phyloP scores from a whole-genome alignment of 1,284 basidiomycete genomes.

The Ustilago vetiveriae region DNA sequence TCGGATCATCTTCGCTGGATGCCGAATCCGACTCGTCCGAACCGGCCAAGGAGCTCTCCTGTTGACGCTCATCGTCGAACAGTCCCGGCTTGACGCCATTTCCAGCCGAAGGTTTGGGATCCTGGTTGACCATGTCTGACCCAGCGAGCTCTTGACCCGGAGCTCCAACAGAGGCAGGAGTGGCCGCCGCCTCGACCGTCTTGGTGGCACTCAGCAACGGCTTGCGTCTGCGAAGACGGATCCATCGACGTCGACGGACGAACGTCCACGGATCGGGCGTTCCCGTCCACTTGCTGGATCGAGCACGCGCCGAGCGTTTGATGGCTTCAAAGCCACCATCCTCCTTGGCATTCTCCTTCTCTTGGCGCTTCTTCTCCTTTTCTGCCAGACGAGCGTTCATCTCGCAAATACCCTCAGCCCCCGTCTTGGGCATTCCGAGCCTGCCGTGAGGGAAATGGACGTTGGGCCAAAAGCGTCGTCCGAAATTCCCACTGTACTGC shows the following conservation, averaged over 20 bases:
- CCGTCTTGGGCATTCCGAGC: constrained; percentile 44
- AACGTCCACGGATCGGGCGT: constrained; percentile 55
- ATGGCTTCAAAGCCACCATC: constrained; percentile 64
- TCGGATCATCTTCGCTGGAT: constrained; percentile 42
- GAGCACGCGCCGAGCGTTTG: constrained; percentile 53
- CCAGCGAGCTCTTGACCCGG: constrained; percentile 16
- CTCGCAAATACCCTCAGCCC: constrained; percentile 39
- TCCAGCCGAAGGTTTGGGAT: constrained; percentile 4
- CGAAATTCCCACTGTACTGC: constrained; percentile 65
- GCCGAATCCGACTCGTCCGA: constrained; percentile 37
- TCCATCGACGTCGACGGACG: constrained; percentile 63
- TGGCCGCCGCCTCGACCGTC: neutral
- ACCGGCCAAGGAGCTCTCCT: constrained; percentile 21
- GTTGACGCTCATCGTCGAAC: constrained; percentile 28
- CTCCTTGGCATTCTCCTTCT: constrained; percentile 50
- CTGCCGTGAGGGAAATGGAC: constrained; percentile 41
- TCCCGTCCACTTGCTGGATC: constrained; percentile 59
- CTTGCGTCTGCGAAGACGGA: constrained; percentile 55
- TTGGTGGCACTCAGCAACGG: constrained; percentile 17
- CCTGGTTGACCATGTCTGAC: constrained; percentile 3
- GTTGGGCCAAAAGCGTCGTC: constrained; percentile 47
- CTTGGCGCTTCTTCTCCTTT: constrained; percentile 32
- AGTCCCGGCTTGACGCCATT: constrained; percentile 18
- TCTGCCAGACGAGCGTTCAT: constrained; percentile 45
- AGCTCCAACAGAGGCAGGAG: constrained; percentile 7